Base-by-base conservation (phyloP, 371 early-diverging fungal genomes). In the Mucor plumbeus region DNA sequence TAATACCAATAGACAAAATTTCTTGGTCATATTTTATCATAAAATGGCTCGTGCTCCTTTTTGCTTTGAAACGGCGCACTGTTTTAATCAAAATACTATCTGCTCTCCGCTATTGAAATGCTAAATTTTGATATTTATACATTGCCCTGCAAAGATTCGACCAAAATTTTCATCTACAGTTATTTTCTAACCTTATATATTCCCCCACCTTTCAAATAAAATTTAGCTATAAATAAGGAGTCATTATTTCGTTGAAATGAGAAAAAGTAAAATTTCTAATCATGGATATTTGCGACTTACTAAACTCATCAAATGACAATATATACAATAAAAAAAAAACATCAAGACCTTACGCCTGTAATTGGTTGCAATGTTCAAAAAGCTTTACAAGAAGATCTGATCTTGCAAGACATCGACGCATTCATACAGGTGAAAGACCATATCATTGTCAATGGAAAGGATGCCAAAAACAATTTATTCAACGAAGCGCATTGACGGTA, bases 361-460 rank as follows among this genome's bases (percentile, higher is more conserved):
- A 71, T 54, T 90, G 89, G 89, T 63, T 68, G 36, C 78, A 79
- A 14, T 92, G 92, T 72, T 70, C 73, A 68, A 90, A 89, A 69
- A 78, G 83, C 34, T 92, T 92, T 67, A 86, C 90, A 11, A 87
- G 92, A 58, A 84, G 88, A 71, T 91, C 91, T 31, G 92, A 95
- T 76, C 82, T 96, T 59, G 92, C 94, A 40, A 84, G 97, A 53
- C 95, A 96, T 74, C 87, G 92, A 71, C 82, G 93, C 36, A 94
- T 95, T 61, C 95, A 95, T 68, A 94, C 95, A 0, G 94, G 94
- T 33, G 95, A 95, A 78, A 93, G 86, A 71, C 90, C 91, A 9
- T 91, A 85, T 70, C 76, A 75, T 38, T 90, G 91, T 71, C 65
- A 73, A 44, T 86, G 86, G 76, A 69, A 79, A 15, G 82, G 80